Conservation (phyloP, 2,329 filamentous ascomycete genomes). For the Shiraia bambusicola region DNA sequence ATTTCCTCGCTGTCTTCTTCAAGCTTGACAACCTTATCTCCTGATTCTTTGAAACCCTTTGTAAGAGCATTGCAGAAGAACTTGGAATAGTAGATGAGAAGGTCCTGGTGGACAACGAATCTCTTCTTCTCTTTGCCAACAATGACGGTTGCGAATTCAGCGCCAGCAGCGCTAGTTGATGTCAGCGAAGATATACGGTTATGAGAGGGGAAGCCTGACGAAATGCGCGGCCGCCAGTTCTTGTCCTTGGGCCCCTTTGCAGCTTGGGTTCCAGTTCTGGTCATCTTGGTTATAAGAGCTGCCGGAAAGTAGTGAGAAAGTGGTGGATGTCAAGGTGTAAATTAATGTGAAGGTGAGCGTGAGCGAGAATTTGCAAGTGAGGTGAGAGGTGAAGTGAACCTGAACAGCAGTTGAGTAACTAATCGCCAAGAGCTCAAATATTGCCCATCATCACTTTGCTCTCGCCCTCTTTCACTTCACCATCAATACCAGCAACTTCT, state of each 20-base stretch:
- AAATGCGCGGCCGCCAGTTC: neutral
- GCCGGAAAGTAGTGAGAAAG: neutral
- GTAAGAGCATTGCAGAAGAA: conserved; percentile 17
- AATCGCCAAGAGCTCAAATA: no score
- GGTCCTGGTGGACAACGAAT: conserved; percentile 9
- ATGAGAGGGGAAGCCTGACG: neutral
- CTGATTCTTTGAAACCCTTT: conserved; percentile 14
- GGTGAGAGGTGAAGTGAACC: no score
- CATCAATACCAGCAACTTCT: neutral
- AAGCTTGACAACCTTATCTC: conserved; percentile 9
- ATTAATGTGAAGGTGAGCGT: no score
- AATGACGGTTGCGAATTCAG: conserved; percentile 6
- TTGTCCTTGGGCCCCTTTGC: neutral
- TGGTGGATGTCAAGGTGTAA: no score
- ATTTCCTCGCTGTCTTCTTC: conserved; percentile 1
- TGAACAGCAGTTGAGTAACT: no score
- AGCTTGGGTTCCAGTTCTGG: neutral
- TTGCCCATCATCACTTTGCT: no score
- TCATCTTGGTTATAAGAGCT: neutral
- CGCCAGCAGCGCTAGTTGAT: neutral
- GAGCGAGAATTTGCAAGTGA: no score
- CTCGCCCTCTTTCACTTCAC: no score
- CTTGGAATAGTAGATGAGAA: conserved; percentile 8
- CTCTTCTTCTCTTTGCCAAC: conserved; percentile 7
- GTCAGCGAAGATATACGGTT: neutral